Evolutionary conservation across 2,329 filamentous ascomycete genomes (phyloP), one percentile per base, ranked within the genome.

Genomic region (Tolypocladium tropicale): DNA sequence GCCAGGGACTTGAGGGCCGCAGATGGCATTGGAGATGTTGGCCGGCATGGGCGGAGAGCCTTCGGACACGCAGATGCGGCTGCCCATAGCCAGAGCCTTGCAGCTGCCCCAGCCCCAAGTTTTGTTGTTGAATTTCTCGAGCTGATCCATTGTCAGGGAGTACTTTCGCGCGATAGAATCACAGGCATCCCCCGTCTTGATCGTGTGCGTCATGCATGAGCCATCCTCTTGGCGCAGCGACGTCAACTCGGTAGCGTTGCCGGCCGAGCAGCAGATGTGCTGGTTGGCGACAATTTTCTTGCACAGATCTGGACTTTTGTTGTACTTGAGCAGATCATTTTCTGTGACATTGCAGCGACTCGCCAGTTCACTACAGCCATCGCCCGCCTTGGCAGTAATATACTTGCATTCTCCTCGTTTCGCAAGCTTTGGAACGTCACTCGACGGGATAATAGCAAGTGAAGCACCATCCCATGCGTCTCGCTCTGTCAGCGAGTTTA

Each of bases 211-310:
- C 3, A 63, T 58, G 59, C 77, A 79, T 5, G 66, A 63, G 2
- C 74, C 73, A 41, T 63, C 60, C 9, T 53, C 36, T 25, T 58
- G 46, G 36, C 56, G 53, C 48, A 60, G 43, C 4, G 55, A 52
- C 11, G 25, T 49, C 16, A 59, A 21, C 53, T 62, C 58, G 2
- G 60, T 60, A 1, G 63, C 33, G 1, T 46, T 55, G 0, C 65
- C 70, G 2, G 60, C 48, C 3, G 64, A 68, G 57, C 74, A 76
- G 62, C 72, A 77, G 6, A 75, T 67, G 18, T 64, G 57, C 55
- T 75, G 65, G 2, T 63, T 63, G 0, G 61, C 52, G 18, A 43
- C 52, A 11, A 75, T 60, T 0, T 60, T 64, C 6, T 53, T 53
- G 43, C 66, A 72, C 0, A 68, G 43, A 30, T 62, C 61, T 1